Evolutionary conservation across 257 asterid genomes (phyloP), one percentile per base, ranked within the genome.

Genomic region (Salvia miltiorrhiza): DNA sequence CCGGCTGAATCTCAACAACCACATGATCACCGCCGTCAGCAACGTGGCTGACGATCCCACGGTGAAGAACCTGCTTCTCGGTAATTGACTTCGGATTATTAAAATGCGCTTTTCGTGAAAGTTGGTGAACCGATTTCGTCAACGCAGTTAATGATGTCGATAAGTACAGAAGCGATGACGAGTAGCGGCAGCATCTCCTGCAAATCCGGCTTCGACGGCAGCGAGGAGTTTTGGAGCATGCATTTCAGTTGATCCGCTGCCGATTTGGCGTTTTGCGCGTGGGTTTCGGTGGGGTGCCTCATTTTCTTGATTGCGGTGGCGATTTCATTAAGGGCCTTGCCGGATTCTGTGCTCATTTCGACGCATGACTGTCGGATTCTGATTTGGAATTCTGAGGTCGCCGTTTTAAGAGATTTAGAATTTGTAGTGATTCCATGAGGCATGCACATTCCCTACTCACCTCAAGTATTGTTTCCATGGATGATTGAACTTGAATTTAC

Each of bases 391-490:
- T 82, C 92, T 1, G 77, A 63, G 35, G 74, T 32, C 20, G 24
- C 61, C 49, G 17, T 61, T 78, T 73, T 76, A 77, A 77, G 77
- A n/a, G 74, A 69, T 28, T 69, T 53, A 0, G 85, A 57, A 24
- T 72, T 70, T 10, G 66, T 62, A 91, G 95, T 21, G 89, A 75
- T 69, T 91, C 82, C 39, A 91, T 70, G 20, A 80, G 85, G 80
- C 80, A 87, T 13, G 96, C 96, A 57, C 97, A 89, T 76, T 85
- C 88, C 65, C 96, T 79, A 8, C 71, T 68, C 3, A 83, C 97
- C 92, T 89, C 80, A 82, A 80, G 67, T 91, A 89, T 19, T 82
- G 87, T 56, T 83, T 81, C 96, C 95, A 88, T 64, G 97, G 97
- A 50, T 91, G 96, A 39, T 67, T 45, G 39, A 78, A 83, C 45